Conservation (phyloP, 306 rosid genomes). For the Pyrus bretschneideri region DNA sequence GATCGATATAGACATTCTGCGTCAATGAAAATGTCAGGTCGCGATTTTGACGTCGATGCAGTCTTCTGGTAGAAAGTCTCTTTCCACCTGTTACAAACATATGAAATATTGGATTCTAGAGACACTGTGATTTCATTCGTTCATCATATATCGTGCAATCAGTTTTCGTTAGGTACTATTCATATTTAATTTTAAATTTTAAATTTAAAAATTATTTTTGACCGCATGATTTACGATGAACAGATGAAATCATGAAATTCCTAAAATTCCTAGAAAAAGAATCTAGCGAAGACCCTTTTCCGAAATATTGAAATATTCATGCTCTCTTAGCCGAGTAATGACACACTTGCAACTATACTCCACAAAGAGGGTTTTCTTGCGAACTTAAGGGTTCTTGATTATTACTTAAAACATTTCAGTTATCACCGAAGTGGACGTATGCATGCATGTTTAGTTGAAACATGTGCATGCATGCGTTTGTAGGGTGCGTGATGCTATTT, state of each 20-base stretch:
- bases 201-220: too few species aligned
- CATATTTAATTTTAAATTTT: too few species aligned
- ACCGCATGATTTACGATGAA: too few species aligned
- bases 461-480: not conserved
- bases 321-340: not conserved
- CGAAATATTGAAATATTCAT: not conserved
- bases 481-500: not conserved
- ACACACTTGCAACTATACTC: not conserved
- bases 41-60: not conserved
- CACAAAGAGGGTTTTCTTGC: not conserved
- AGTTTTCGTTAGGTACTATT: too few species aligned
- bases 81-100: not conserved
- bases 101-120: too few species aligned
- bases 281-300: accelerated
- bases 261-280: too few species aligned
- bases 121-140: too few species aligned
- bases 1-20: not conserved
- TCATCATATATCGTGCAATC: too few species aligned
- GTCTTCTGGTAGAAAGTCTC: not conserved
- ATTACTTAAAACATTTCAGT: not conserved
- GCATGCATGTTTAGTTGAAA: not conserved
- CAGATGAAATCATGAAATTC: too few species aligned
- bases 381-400: not conserved
- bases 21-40: not conserved
- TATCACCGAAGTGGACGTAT: not conserved